A percentile compares a stretch with the other conserved stretches of the same genome.
Evolutionary conservation across 1,284 basidiomycete species (phyloP).

Genomic region (Mycena citricolor): DNA sequence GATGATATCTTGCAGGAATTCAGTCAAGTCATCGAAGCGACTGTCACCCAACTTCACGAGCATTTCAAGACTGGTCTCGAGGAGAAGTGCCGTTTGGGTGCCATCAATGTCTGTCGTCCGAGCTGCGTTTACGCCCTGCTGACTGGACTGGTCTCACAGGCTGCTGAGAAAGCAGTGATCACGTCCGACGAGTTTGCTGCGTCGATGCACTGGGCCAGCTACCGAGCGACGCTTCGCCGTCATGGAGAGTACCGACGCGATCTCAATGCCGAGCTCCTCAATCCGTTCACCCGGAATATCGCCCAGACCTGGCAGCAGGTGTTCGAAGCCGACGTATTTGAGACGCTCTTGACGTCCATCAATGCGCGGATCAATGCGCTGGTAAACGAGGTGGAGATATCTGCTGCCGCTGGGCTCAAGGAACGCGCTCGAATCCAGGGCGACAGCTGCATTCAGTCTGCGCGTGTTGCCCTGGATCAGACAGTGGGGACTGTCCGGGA

Average conservation of each 20-base stretch:
- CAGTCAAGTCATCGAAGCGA: conserved; percentile 39
- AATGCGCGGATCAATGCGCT: conserved; percentile 41
- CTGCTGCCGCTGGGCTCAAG: conserved; percentile 50
- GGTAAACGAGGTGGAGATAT: conserved; percentile 48
- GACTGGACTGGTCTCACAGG: conserved; percentile 32
- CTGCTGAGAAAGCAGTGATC: conserved; percentile 45
- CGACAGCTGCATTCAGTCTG: conserved; percentile 52
- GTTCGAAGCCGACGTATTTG: conserved; percentile 61
- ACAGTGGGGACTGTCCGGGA: conserved; percentile 49
- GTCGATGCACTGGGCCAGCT: conserved; percentile 53
- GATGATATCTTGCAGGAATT: conserved; percentile 43
- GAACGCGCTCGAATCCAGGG: conserved; percentile 52
- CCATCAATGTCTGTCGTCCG: conserved; percentile 40
- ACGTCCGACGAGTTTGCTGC: conserved; percentile 51
- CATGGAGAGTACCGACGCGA: conserved; percentile 56
- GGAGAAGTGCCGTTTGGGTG: conserved; percentile 54
- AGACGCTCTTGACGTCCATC: conserved; percentile 42
- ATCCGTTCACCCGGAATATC: conserved; percentile 59
- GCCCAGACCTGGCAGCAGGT: conserved; percentile 58
- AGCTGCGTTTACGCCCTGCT: neutral
- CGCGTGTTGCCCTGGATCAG: conserved; percentile 46
- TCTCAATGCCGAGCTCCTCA: conserved; percentile 56
- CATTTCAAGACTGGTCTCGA: conserved; percentile 55
- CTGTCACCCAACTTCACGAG: conserved; percentile 45
- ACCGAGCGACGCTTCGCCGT: conserved; percentile 47